Base-by-base conservation (phyloP, 805 yeast genomes). In the Yarrowia hollandica region DNA sequence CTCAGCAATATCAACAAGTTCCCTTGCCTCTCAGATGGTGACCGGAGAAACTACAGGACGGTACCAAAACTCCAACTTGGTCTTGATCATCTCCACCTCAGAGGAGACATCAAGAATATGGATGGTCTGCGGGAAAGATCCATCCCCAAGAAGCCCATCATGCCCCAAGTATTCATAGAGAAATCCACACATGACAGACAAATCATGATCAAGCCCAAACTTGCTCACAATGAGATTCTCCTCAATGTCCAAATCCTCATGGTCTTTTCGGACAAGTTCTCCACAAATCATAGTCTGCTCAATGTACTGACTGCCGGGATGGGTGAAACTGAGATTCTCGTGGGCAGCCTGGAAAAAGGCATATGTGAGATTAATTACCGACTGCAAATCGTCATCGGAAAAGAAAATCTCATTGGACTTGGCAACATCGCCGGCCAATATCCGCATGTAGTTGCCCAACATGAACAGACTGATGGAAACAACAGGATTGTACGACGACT, bases 241-340 rank as follows among this genome's bases (percentile, higher is more conserved):
- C 16, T 48, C 30, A 3, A 48, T 16, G 3, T 3, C 15, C n/a
- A 48, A 16, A 18, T 19, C 26, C 11, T 28, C 25, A 8, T 28
- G 25, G 5, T 28, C 52, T 30, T 44, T 30, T 4, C 35, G 16
- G 14, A 44, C 52, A 8, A 19, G 16, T 2, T 44, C 25, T 1
- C 14, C 33, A 4, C 35, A 28, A 5, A 44, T 19, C 22, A 31
- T 7, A 2, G 55, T 8, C 39, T 33, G 39, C 15, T 48, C 22
- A 16, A 48, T 19, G 7, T 18, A 33, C 15, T 5, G 31, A 3
- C 55, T 33, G 11, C 19, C 21, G 12, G 55, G 55, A 15, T 48
- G 55, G 3, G 55, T 48, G 30, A 48, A 31, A 9, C 22, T 31
- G 39, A 48, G 55, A 11, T 33, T 15, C 30, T 48, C 55, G 14